Conservation (phyloP, 805 yeast genomes). For the Candida saitoana region DNA sequence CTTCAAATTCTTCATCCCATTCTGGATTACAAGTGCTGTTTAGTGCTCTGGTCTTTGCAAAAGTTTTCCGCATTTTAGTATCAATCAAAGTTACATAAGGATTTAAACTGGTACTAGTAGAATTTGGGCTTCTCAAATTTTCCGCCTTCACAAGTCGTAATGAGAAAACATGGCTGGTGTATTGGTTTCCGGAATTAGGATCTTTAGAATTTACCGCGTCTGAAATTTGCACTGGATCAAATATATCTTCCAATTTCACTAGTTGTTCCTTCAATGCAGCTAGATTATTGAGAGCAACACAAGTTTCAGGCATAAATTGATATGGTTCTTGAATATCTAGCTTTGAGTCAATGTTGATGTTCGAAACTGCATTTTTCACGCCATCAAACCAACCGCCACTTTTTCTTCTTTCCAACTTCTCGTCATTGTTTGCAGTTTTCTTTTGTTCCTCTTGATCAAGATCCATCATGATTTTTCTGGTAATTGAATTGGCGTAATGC, state of each 20-base stretch:
- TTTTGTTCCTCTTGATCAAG: conserved; percentile 31
- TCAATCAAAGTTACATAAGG: conserved; percentile 64
- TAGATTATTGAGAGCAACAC: conserved; percentile 73
- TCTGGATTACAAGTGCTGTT: conserved; percentile 62
- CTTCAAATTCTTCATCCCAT: conserved; percentile 87
- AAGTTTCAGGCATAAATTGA: conserved; percentile 56
- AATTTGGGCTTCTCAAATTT: conserved; percentile 45
- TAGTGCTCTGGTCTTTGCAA: conserved; percentile 68
- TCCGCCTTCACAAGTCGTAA: conserved; percentile 62
- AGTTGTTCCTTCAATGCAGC: conserved; percentile 47
- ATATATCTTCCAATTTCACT: conserved; percentile 48
- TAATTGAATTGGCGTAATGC: conserved; percentile 41
- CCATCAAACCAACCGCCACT: conserved; percentile 47
- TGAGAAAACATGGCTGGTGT: conserved; percentile 55
- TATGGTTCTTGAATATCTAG: conserved; percentile 44
- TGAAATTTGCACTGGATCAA: conserved; percentile 59
- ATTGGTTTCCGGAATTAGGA: conserved; percentile 25
- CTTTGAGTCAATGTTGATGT: conserved; percentile 32
- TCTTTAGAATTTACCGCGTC: conserved; percentile 32
- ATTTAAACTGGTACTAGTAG: conserved; percentile 38
- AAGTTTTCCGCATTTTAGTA: conserved; percentile 46
- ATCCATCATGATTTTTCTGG: conserved; percentile 39
- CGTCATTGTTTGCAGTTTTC: conserved; percentile 14
- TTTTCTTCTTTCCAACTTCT: conserved; percentile 16
- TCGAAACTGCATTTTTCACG: conserved; percentile 47